Conservation (phyloP, 2,329 filamentous ascomycete species). For the Hypomyces rosellus region DNA sequence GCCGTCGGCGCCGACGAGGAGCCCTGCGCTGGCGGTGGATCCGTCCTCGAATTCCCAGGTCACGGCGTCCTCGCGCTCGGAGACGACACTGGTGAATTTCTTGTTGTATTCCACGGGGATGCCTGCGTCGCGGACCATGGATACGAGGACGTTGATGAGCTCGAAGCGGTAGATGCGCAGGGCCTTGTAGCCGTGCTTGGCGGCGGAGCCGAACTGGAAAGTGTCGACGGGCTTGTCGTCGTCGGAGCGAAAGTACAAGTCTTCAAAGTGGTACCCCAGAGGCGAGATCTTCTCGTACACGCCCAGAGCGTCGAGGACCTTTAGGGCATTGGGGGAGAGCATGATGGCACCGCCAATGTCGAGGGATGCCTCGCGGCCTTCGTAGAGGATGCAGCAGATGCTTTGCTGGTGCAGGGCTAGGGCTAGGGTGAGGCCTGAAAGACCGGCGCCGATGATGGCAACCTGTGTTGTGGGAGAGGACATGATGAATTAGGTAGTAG, state of each 20-base stretch:
- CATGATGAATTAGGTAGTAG: not conserved
- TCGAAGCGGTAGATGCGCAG: slow-evolving; percentile 48
- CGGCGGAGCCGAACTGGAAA: slow-evolving; percentile 42
- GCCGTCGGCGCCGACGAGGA: slow-evolving; percentile 53
- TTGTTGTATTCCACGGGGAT: slow-evolving; percentile 41
- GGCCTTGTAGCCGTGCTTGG: slow-evolving; percentile 45
- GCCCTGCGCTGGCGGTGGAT: slow-evolving; percentile 27
- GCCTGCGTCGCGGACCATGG: slow-evolving; percentile 30
- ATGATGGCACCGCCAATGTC: slow-evolving; percentile 50
- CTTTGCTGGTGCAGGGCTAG: slow-evolving; percentile 45
- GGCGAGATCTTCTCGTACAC: slow-evolving; percentile 40
- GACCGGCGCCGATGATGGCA: slow-evolving; percentile 31
- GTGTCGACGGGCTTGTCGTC: slow-evolving; percentile 27
- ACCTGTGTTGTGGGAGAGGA: slow-evolving; percentile 9
- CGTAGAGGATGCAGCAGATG: slow-evolving; percentile 47
- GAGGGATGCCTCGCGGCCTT: slow-evolving; percentile 37
- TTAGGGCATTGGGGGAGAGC: slow-evolving; percentile 53
- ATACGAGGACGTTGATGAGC: slow-evolving; percentile 43
- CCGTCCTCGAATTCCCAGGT: slow-evolving; percentile 44
- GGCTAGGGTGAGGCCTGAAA: slow-evolving; percentile 46
- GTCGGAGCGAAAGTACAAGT: slow-evolving; percentile 38
- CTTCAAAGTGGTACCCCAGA: slow-evolving; percentile 45
- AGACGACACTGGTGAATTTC: slow-evolving; percentile 39
- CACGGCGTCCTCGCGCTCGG: slow-evolving; percentile 34
- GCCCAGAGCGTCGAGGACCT: slow-evolving; percentile 44